Conservation (phyloP, 1,284 basidiomycete genomes). For the Retiboletus flavoniger region DNA sequence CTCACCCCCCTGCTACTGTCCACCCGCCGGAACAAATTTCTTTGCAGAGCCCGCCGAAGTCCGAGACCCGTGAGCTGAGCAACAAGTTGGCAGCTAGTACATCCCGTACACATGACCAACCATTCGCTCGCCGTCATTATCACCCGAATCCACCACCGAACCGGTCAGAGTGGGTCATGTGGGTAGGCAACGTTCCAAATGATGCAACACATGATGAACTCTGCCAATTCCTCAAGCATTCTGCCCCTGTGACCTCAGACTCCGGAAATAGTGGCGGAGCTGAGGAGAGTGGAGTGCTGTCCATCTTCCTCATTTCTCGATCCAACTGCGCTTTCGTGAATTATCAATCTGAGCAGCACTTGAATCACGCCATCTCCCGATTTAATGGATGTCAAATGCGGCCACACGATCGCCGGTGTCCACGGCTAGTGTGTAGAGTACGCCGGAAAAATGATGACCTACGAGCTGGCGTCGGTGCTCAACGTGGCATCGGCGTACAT, state of each 20-base stretch:
- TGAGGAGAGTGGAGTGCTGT: slow-evolving; percentile 62
- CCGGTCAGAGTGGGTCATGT: slow-evolving; percentile 93
- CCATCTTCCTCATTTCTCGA: slow-evolving; percentile 89
- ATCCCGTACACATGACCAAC: slow-evolving; percentile 23
- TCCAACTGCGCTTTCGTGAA: slow-evolving; percentile 96
- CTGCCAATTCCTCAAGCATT: slow-evolving; percentile 78
- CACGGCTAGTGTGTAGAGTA: slow-evolving; percentile 82
- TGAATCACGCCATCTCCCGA: slow-evolving; percentile 66
- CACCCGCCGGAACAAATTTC: slow-evolving; percentile 4
- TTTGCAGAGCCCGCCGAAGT: background rate
- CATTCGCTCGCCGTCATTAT: slow-evolving; percentile 43
- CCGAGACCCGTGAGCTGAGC: background rate
- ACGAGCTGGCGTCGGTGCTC: slow-evolving; percentile 87
- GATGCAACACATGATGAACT: slow-evolving; percentile 88
- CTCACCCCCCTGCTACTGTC: background rate
- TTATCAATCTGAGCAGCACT: slow-evolving; percentile 63
- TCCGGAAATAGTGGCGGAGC: slow-evolving; percentile 7
- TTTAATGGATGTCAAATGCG: slow-evolving; percentile 75
- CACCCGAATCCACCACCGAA: slow-evolving; percentile 69
- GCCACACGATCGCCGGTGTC: slow-evolving; percentile 68
- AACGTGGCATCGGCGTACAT: slow-evolving; percentile 86
- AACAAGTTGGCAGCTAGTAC: background rate
- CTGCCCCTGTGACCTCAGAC: slow-evolving; percentile 17
- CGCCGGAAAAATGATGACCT: slow-evolving; percentile 84
- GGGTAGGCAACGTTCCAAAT: slow-evolving; percentile 86